Evolutionary conservation across 306 rosid species (phyloP).

Genomic region (Trifolium repens): DNA sequence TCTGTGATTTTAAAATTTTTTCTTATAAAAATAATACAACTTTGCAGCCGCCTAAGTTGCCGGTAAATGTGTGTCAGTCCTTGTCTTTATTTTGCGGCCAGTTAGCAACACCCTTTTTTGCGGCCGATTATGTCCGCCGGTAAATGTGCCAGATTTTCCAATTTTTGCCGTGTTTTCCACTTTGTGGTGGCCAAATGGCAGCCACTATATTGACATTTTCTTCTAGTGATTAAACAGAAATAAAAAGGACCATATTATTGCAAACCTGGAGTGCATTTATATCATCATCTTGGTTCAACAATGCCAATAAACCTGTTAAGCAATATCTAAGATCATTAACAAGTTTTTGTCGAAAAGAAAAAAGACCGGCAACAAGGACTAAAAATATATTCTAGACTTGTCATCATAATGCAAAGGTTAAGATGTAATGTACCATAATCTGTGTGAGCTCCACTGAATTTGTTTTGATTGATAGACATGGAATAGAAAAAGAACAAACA

Average conservation of each 20-base stretch:
- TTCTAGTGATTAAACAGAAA: neutral
- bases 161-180: no score
- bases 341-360: neutral
- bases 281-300: constrained; percentile 87
- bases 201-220: no score
- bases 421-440: constrained; percentile 64
- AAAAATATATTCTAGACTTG: constrained; percentile 19
- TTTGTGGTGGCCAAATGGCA: no score
- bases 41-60: no score
- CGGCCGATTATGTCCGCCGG: no score
- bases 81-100: no score
- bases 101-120: no score
- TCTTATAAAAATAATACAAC: no score
- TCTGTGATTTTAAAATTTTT: no score
- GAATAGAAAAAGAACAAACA: constrained; percentile 32
- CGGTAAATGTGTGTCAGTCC: no score
- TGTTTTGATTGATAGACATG: constrained; percentile 37
- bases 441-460: constrained; percentile 89
- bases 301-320: constrained; percentile 79
- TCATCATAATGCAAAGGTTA: neutral
- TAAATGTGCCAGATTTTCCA: no score
- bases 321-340: constrained; percentile 34
- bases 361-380: constrained; percentile 34
- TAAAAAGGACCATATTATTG: neutral
- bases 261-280: constrained; percentile 88